Evolutionary conservation across 345 rosid species (phyloP).

Genomic region (Brassica rapa): DNA sequence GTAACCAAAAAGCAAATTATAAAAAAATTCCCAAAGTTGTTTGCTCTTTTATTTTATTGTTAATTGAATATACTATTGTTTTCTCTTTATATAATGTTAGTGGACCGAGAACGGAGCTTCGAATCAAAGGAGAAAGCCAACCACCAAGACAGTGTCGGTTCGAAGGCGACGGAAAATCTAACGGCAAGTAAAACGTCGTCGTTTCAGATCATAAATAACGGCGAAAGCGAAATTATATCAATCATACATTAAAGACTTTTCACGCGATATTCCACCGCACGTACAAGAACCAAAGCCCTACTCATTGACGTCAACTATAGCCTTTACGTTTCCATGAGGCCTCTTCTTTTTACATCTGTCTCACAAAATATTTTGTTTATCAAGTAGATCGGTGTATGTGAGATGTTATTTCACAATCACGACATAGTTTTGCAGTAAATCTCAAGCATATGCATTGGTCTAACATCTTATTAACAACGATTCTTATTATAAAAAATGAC

Average conservation of each 20-base stretch:
- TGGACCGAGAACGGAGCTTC: conserved; percentile 36
- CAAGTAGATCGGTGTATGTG: background rate
- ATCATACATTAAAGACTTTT: conserved; percentile 23
- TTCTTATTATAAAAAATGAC: background rate
- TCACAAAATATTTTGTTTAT: conserved; percentile 11
- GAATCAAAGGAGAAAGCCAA: conserved; percentile 36
- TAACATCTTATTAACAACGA: conserved; percentile 2
- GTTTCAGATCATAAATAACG: background rate
- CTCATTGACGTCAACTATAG: background rate
- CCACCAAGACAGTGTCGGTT: conserved; percentile 40
- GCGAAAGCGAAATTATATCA: conserved; percentile 24
- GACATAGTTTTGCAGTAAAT: background rate
- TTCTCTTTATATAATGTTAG: conserved; percentile 3
- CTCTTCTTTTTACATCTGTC: background rate
- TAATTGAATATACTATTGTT: conserved; percentile 6
- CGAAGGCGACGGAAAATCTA: conserved; percentile 50
- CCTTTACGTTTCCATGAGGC: conserved; percentile 16
- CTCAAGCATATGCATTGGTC: background rate
- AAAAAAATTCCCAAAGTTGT: background rate
- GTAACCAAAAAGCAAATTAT: background rate
- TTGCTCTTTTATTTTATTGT: background rate
- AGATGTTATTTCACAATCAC: background rate
- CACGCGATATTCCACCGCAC: conserved; percentile 26
- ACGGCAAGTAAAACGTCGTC: conserved; percentile 50
- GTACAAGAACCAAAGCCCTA: conserved; percentile 1